These are phyloP conservation scores for Zasmidium angulare DNA, from an alignment of 2,329 filamentous ascomycete genomes.

Conservation along the genomic window DNA sequence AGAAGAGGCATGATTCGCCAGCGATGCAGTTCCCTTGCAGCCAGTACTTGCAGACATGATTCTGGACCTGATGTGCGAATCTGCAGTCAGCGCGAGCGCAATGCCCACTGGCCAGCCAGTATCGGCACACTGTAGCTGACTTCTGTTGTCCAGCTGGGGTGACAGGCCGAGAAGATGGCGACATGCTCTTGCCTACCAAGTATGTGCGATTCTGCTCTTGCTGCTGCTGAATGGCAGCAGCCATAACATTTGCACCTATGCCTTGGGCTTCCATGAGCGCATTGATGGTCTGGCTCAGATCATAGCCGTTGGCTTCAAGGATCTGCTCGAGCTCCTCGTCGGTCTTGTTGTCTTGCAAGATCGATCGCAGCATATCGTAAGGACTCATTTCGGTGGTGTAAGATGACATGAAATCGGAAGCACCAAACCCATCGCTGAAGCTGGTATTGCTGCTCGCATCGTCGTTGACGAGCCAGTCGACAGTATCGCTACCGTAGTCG, in stretches of 20 bases:
- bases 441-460: conserved; percentile 78
- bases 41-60: conserved; percentile 99
- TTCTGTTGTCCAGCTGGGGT: conserved; percentile 77
- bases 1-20: conserved; percentile 92
- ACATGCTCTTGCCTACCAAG: conserved; percentile 87
- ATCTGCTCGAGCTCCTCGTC: conserved; percentile 96
- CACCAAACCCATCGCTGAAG: conserved; percentile 68
- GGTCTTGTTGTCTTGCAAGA: conserved; percentile 81
- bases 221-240: conserved; percentile 31
- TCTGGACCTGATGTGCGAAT: conserved; percentile 94
- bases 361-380: conserved; percentile 95
- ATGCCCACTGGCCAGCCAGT: conserved; percentile 92
- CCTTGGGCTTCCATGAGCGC: conserved; percentile 77
- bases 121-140: conserved; percentile 91
- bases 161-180: conserved; percentile 66
- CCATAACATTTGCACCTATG: conserved; percentile 42
- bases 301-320: conserved; percentile 84
- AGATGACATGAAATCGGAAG: conserved; percentile 71
- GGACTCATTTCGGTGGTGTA: conserved; percentile 89
- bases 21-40: conserved; percentile 93
- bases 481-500: conserved; percentile 88
- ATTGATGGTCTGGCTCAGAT: conserved; percentile 86
- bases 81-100: conserved; percentile 94
- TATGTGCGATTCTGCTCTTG: conserved; percentile 55
- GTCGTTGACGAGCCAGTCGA: conserved; percentile 92